Conservation (phyloP, 1,284 basidiomycete species). For the Pseudozyma sp. region DNA sequence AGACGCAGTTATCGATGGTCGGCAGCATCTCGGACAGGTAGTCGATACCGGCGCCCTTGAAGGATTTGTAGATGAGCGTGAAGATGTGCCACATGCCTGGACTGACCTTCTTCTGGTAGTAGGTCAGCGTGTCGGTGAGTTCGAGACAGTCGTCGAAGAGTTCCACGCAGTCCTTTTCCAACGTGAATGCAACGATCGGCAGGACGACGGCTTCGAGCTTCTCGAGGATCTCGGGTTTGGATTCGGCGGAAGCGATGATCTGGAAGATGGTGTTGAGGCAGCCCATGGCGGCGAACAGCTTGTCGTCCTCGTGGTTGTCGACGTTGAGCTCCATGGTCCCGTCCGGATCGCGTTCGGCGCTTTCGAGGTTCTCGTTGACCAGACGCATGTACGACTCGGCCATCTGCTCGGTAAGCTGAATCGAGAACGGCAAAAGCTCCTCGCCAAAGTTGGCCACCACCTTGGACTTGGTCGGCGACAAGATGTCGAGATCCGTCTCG, state of each 20-base stretch:
- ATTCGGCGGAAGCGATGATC: conserved; percentile 77
- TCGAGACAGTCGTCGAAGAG: conserved; percentile 90
- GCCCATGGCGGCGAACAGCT: conserved; percentile 78
- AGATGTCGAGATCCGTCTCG: conserved; percentile 87
- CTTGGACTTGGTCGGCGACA: conserved; percentile 82
- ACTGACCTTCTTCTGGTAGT: conserved; percentile 81
- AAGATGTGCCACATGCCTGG: conserved; percentile 88
- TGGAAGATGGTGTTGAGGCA: conserved; percentile 72
- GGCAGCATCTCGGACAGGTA: conserved; percentile 86
- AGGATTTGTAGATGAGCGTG: conserved; percentile 83
- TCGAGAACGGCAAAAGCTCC: conserved; percentile 86
- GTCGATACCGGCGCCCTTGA: conserved; percentile 85
- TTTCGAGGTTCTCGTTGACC: conserved; percentile 67
- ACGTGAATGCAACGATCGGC: conserved; percentile 80
- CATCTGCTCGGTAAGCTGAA: conserved; percentile 79
- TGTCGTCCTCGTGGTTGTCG: conserved; percentile 76
- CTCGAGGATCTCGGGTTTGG: conserved; percentile 79
- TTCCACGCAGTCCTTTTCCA: conserved; percentile 72
- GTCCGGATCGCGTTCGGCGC: conserved; percentile 72
- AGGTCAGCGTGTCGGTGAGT: conserved; percentile 84
- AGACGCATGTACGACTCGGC: conserved; percentile 75
- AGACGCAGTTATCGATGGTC: conserved; percentile 88
- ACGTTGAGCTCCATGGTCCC: conserved; percentile 71
- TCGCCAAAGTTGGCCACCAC: conserved; percentile 87
- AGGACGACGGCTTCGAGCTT: conserved; percentile 85